Base-by-base conservation (phyloP, 306 rosid species). In the Cicer pinnatifidum region DNA sequence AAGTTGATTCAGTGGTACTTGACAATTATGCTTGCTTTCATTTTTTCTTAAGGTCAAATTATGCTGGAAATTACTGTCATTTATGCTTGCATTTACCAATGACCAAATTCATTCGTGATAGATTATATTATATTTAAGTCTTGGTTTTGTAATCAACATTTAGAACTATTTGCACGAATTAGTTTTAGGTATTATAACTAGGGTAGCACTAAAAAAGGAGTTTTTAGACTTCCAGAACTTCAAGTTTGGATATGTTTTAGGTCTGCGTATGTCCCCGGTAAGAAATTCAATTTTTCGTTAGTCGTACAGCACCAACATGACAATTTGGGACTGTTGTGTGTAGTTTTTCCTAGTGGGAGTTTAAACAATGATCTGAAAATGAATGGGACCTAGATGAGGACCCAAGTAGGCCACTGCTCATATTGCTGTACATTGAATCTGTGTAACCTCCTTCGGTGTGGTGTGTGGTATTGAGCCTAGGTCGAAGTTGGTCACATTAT, bases 1-100 rank as follows among this genome's bases (percentile, higher is more conserved):
- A 87, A 94, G 92, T 91, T 71, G 97, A 89, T 80, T 74, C 91
- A 39, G 87, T 87, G 80, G 99, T 94, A 86, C 41, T 86, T 82
- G 58, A 67, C 75, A 71, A 56, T 40, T 60, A 51, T 76, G 56
- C 12, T 67, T 56, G 15, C 62, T 40, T 75, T 70, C 58, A 40
- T 57, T 58, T 53, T 77, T 57, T 67, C 6, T 68, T 44, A 2
- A 19, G 15, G 67, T 58, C 23, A 12, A 6, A 8, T 59, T 47
- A 28, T 82, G 65, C 20, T 54, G 68, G 75, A 44, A 28, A 39
- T 47, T 17, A 11, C 15, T 51, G 56, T 50, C 9, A 4, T 47
- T 59, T 28, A 15, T 58, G 23, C 65, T 60, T 73, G 39, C 69
- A 74, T 74, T 67, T 58, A 61, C 44, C 35, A 73, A 33, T 59